Evolutionary conservation across 1,284 basidiomycete species (phyloP).

Genomic region (Polyporus tsugae): DNA sequence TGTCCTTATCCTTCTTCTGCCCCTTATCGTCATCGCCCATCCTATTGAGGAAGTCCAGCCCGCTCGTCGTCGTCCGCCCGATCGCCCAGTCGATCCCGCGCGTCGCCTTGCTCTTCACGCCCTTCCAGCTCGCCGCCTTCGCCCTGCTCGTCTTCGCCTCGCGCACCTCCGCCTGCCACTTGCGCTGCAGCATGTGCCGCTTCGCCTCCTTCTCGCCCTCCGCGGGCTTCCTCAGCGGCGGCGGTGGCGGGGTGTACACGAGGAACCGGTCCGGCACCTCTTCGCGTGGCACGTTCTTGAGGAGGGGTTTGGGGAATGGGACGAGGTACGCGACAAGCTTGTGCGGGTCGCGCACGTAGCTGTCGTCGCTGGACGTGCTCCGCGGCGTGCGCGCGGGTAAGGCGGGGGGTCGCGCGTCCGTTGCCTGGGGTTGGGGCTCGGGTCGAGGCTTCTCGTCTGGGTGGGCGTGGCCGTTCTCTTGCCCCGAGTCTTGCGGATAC

Average conservation of each 20-base stretch:
- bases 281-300: background rate
- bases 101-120: slow-evolving; percentile 9
- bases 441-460: background rate
- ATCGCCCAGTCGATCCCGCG: slow-evolving; percentile 9
- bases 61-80: slow-evolving; percentile 5
- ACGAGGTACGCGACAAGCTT: slow-evolving; percentile 10
- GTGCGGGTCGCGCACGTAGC: slow-evolving; percentile 10
- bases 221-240: slow-evolving; percentile 5
- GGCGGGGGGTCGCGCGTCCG: background rate
- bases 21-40: background rate
- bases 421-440: background rate
- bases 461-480: background rate
- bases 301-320: slow-evolving; percentile 5
- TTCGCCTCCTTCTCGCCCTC: slow-evolving; percentile 12
- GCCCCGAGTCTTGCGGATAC: background rate
- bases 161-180: slow-evolving; percentile 13
- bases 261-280: slow-evolving; percentile 7
- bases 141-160: slow-evolving; percentile 10
- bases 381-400: background rate
- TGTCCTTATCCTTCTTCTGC: background rate
- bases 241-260: slow-evolving; percentile 5
- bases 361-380: background rate
- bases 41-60: slow-evolving; percentile 4
- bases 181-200: slow-evolving; percentile 8
- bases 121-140: slow-evolving; percentile 10